Base-by-base conservation (phyloP, 257 asterid species). In the Solanum sejunctum region DNA sequence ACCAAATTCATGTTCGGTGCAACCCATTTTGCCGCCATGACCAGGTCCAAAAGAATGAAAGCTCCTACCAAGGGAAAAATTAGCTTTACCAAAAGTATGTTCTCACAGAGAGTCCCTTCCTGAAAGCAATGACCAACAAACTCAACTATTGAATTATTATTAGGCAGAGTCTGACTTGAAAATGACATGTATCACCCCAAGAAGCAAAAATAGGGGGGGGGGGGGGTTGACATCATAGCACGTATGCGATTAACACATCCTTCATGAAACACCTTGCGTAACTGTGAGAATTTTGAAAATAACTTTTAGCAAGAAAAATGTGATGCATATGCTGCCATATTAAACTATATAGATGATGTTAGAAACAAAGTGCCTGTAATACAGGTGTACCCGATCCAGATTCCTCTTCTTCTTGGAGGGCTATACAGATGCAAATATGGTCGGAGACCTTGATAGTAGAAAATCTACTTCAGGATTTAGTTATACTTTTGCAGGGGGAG, bases 181-280 rank as follows among this genome's bases (percentile, higher is more conserved):
- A 97, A 89, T 87, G 94, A 51, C 98, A 96, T 0, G 91, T 87
- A 84, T 92, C 99, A 52, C 92, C 90, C 99, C 99, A 97, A 6
- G 99, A 90, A 82, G 98, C 99, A 89, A 97, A 93, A 77, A 97
- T 95, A 87, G 95, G 32, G 3, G 32, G 3, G 32, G 28, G 32
- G 32, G 94, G 45, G 97, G 94, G 82, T 88, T 96, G 98, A n/a
- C n/a, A 89, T 87, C 98, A 95, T 97, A 54, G 98, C 95, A 63
- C 98, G 97, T 86, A 97, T 90, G 83, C 99, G 92, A 86, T 97
- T 97, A 61, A 97, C 93, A 84, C 95, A 88, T 75, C 98, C 99
- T 84, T 92, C 92, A 26, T 97, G 99, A 87, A 64, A 82, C 43
- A 95, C 93, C 86, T 93, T 93, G 41, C 88, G 93, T 17, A 94